Conservation (phyloP, 495 filamentous ascomycete genomes). For the Neurospora sp. region DNA sequence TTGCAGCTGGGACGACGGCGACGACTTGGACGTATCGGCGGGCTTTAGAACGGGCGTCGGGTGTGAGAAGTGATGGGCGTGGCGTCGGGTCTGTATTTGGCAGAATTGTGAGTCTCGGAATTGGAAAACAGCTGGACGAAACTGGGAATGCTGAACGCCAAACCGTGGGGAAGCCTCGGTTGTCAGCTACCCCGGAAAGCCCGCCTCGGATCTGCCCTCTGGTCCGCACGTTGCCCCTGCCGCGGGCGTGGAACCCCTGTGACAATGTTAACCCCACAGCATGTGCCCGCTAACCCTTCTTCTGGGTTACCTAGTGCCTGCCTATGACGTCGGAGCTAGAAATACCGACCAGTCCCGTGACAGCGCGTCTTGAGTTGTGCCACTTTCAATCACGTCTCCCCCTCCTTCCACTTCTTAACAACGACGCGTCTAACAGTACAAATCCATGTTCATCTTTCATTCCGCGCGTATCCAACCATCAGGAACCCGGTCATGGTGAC, state of each 20-base stretch:
- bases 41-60: not conserved
- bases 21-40: not conserved
- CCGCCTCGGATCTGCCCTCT: not conserved
- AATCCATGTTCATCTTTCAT: not conserved
- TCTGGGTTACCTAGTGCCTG: not conserved
- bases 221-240: not conserved
- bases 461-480: not conserved
- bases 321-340: not conserved
- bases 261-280: not conserved
- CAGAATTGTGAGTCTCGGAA: not conserved
- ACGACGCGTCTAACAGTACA: slow-evolving; percentile 4
- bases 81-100: not conserved
- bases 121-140: not conserved
- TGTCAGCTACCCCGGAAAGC: not conserved
- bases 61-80: not conserved
- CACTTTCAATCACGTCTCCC: not conserved
- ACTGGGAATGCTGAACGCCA: not conserved
- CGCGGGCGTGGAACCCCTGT: not conserved
- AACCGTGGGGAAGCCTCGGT: slow-evolving; percentile 1
- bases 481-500: not conserved
- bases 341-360: slow-evolving; percentile 4
- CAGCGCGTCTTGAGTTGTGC: not conserved
- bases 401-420: not conserved
- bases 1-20: not conserved
- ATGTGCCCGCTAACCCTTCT: not conserved